Percentiles rank a stretch among this genome's conserved stretches.
Evolutionary conservation across 2,329 filamentous ascomycete species (phyloP).

Genomic region (Colletotrichum spinosum): DNA sequence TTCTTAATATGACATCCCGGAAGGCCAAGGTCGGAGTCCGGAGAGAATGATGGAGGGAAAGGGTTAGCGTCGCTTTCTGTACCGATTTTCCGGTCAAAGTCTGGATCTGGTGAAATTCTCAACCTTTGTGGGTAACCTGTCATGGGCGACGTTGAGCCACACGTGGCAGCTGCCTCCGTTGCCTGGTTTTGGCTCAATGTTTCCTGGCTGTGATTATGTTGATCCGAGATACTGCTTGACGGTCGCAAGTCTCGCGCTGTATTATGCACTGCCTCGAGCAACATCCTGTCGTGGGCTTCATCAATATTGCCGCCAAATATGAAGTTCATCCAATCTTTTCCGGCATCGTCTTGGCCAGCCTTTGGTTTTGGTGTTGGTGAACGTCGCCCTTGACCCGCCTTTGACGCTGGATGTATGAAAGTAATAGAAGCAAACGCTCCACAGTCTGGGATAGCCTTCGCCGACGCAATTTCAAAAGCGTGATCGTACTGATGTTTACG

Average conservation of each 20-base stretch:
- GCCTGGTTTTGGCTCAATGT: not conserved
- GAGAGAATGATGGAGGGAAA: constrained; percentile 14
- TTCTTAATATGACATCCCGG: not conserved
- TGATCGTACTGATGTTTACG: no score
- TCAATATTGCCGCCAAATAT: constrained; percentile 26
- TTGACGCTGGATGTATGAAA: no score
- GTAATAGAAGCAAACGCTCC: no score
- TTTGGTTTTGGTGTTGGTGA: no score
- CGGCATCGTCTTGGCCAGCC: not conserved
- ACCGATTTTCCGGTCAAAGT: not conserved
- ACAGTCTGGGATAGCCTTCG: no score
- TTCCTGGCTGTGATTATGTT: no score
- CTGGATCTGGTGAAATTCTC: not conserved
- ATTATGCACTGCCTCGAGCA: constrained; percentile 25
- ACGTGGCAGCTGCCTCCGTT: constrained; percentile 4
- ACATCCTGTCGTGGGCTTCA: constrained; percentile 3
- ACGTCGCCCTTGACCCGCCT: no score
- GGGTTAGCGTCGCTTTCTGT: not conserved
- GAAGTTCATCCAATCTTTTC: constrained; percentile 32
- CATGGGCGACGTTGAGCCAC: not conserved
- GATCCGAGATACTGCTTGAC: constrained; percentile 7
- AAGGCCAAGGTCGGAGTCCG: constrained; percentile 6
- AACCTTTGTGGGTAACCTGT: not conserved
- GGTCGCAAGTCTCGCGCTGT: constrained; percentile 18
- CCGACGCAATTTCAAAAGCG: no score